Conservation (phyloP, 257 asterid species). For the Jacaranda mimosifolia region DNA sequence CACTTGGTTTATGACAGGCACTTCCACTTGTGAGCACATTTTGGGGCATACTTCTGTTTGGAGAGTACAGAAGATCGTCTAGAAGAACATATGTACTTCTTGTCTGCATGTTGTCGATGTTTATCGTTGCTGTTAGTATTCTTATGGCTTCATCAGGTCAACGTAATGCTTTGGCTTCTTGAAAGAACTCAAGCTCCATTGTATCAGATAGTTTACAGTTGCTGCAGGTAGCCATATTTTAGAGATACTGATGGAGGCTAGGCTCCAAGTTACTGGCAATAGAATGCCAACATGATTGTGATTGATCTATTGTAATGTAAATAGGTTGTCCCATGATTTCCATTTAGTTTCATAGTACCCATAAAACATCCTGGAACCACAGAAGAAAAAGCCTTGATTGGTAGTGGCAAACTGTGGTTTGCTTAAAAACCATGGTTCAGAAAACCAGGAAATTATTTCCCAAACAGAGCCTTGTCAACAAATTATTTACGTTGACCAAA, state of each 20-base stretch:
- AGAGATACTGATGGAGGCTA: too few species aligned
- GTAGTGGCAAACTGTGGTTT: too few species aligned
- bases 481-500: background rate
- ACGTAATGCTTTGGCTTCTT: conserved; percentile 42
- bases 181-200: background rate
- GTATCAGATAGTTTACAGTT: background rate
- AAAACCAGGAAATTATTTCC: too few species aligned
- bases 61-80: conserved; percentile 86
- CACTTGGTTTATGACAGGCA: conserved; percentile 60
- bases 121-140: conserved; percentile 78
- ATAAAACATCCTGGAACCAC: background rate
- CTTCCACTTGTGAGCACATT: conserved; percentile 95
- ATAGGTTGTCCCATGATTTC: background rate
- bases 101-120: conserved; percentile 77
- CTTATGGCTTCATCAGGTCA: conserved; percentile 94
- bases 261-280: too few species aligned
- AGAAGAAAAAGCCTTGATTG: background rate
- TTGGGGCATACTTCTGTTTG: conserved; percentile 84
- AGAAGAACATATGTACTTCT: conserved; percentile 72
- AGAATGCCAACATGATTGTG: too few species aligned
- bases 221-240: background rate
- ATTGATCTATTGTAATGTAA: background rate
- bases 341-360: background rate
- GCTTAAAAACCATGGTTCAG: too few species aligned
- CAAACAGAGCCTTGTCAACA: background rate